These are phyloP conservation scores for Starmerella etchellsii DNA, from an alignment of 805 yeast species.

Conservation along the genomic window DNA sequence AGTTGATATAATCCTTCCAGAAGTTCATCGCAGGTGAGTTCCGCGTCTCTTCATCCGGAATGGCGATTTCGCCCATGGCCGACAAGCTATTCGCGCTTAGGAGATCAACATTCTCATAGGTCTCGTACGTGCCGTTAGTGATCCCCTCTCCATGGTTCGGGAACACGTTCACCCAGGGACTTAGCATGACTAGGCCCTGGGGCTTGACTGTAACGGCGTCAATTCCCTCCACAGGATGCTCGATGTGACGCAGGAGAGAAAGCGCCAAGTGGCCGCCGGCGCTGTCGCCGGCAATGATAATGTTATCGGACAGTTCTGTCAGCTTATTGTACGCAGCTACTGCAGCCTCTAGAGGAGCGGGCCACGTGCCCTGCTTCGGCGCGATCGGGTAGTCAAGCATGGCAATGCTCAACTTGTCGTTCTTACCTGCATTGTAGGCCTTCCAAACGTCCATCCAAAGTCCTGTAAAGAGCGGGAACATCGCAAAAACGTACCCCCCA, in stretches of 20 bases:
- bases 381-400: constrained; percentile 23
- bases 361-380: constrained; percentile 16
- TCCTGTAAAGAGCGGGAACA: constrained; percentile 5
- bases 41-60: too few species aligned
- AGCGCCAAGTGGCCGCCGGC: constrained; percentile 25
- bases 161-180: constrained; percentile 3
- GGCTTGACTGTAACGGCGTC: constrained; percentile 2
- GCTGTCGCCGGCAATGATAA: constrained; percentile 25
- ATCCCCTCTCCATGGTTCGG: not conserved
- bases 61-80: too few species aligned
- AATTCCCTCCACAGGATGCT: constrained; percentile 2
- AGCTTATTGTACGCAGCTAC: constrained; percentile 17
- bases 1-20: too few species aligned
- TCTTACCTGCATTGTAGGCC: not conserved
- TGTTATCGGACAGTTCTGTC: constrained; percentile 12
- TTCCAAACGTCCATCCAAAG: constrained; percentile 4
- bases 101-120: too few species aligned
- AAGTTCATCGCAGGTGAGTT: too few species aligned
- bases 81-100: too few species aligned
- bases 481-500: constrained; percentile 18
- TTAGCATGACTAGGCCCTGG: not conserved
- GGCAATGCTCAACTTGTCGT: constrained; percentile 19
- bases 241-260: constrained; percentile 7
- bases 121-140: too few species aligned
- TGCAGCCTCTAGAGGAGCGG: constrained; percentile 23